Base-by-base conservation (phyloP, 1,284 basidiomycete genomes). In the Trametes pubescens region DNA sequence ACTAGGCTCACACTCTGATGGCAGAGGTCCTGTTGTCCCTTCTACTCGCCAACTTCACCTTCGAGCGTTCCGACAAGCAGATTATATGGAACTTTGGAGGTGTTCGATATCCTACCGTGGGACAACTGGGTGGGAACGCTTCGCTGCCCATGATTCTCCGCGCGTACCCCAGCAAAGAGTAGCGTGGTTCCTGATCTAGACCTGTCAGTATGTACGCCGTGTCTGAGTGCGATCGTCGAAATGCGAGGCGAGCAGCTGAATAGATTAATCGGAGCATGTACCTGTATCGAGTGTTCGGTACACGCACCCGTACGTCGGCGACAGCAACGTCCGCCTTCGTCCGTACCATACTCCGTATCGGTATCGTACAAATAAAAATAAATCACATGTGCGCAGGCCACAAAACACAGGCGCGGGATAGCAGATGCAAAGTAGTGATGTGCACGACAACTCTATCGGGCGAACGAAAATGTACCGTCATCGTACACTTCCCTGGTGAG, bases 1-100 rank as follows among this genome's bases (percentile, higher is more conserved):
- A 9, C 21, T 16, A 26, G n/a, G 9, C 37, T 43, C 4, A 22
- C 24, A 2, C 29, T 10, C 11, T 7, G 18, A 10, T 18, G 5
- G 38, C 57, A 67, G 67, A 70, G 51, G 61, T 65, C n/a, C 55
- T 70, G 0, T 35, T 70, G 18, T 47, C 65, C 18, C 35, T 66
- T 4, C 54, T 70, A 8, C 56, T 68, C 0, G 46, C 66, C 14
- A 63, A 54, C 22, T 70, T 70, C 57, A 62, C 38, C 2, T 70
- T 70, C 55, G 62, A 61, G 48, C 26, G 35, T 21, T 61, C 66
- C 21, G 57, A 65, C 24, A 64, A 66, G 48, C 65, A 64, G n/a
- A 67, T 74, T 16, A 37, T 59, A 9, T 74, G 71, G 73, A 74
- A 73, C 47, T 49, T 66, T 26, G 65, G 60, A 1, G 64, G 64